phyloP scores from a whole-genome alignment of 2,329 filamentous ascomycete genomes.

The Calonectria pseudoreteaudii region DNA sequence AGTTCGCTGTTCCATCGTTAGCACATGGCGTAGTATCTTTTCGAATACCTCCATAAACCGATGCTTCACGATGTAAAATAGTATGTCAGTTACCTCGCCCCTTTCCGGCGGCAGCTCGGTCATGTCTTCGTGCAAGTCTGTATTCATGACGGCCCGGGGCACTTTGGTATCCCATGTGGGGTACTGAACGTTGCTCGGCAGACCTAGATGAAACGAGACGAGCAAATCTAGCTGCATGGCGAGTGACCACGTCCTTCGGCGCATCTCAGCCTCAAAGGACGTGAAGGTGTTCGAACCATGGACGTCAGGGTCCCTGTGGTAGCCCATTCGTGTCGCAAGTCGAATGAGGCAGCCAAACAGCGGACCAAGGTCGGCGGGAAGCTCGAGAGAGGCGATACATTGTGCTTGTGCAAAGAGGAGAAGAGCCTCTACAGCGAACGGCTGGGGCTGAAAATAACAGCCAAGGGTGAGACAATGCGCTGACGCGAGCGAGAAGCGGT shows the following conservation, averaged over 20 bases:
- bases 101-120: neutral
- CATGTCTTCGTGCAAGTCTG: neutral
- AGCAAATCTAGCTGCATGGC: conserved; percentile 9
- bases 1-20: neutral
- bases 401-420: neutral
- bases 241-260: conserved; percentile 3
- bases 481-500: conserved; percentile 2
- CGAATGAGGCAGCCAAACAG: neutral
- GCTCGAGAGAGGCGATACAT: neutral
- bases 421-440: neutral
- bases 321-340: conserved; percentile 8
- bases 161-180: neutral
- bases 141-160: neutral
- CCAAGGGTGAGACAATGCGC: neutral
- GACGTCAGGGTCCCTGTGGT: conserved; percentile 4
- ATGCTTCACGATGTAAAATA: conserved; percentile 2
- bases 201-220: neutral
- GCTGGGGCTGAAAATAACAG: neutral
- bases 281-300: neutral
- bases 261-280: neutral
- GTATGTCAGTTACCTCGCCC: neutral
- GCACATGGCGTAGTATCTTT: neutral
- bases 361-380: neutral
- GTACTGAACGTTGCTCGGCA: conserved; percentile 1
- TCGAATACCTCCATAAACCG: neutral